Evolutionary conservation across 768 basidiomycete genomes (phyloP), one percentile per base, ranked within the genome.

Genomic region (Lactifluus pinguis): DNA sequence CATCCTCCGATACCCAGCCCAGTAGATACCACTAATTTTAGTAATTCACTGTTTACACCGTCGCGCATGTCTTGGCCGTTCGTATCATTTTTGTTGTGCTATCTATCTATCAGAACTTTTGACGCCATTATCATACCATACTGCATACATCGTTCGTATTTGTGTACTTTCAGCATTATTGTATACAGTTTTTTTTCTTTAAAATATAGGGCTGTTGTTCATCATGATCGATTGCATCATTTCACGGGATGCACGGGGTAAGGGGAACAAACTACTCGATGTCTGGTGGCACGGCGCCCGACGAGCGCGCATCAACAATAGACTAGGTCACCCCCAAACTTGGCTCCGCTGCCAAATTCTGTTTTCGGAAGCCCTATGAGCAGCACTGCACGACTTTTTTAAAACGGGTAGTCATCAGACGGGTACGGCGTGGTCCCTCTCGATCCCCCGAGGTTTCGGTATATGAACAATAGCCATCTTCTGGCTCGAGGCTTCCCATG

Each of bases 1-100:
- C 72, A 63, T 72, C 78, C 62, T 75, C 78, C 66, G 74, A 74
- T 73, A 75, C 75, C 69, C 78, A 78, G 64, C 75, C 73, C 64
- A 69, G 70, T 77, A 77, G 79, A 80, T 80, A 80, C 75, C 75
- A 76, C 75, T 79, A 75, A 78, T 69, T 70, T 67, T 67, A 63
- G 68, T 71, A 66, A 69, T 71, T 68, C 69, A 67, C 68, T 67
- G 57, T 70, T 61, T 69, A 67, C 65, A 29, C 61, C 19, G 44
- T 42, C 42, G 53, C 52, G 59, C 62, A 63, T 29, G 30, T 62
- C 49, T 55, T 51, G 49, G 21, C 41, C 50, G 49, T 63, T 50
- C 53, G 52, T 60, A 54, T 51, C 54, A 61, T 55, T 53, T 25
- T 41, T 58, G 61, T 52, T 62, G 47, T 62, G 56, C 51, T 57